Percentiles rank a stretch among this genome's conserved stretches.
These are phyloP conservation scores for Curvularia verruculosa DNA, from an alignment of 2,329 filamentous ascomycete genomes.

Conservation along the genomic window DNA sequence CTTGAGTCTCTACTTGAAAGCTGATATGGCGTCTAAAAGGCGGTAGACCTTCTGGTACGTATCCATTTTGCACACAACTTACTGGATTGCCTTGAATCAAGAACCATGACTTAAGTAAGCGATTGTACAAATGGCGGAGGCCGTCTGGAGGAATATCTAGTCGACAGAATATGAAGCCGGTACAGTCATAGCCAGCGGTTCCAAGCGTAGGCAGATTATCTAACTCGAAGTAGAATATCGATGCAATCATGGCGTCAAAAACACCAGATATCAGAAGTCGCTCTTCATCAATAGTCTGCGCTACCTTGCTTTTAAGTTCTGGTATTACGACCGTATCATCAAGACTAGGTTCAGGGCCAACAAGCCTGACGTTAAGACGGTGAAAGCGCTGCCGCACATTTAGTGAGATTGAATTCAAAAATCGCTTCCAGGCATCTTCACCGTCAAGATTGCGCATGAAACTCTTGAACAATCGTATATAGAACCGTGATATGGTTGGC, in stretches of 20 bases:
- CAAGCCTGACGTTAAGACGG: background rate
- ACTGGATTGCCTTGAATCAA: background rate
- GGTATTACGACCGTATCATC: background rate
- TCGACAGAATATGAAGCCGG: background rate
- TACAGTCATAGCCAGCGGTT: background rate
- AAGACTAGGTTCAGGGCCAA: background rate
- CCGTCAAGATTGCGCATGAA: slow-evolving; percentile 2
- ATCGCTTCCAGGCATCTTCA: slow-evolving; percentile 1
- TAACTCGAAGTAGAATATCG: slow-evolving; percentile 1
- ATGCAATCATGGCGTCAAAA: background rate
- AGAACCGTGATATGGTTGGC: background rate
- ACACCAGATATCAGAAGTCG: background rate
- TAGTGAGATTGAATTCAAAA: background rate
- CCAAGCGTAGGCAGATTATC: background rate
- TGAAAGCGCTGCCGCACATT: background rate
- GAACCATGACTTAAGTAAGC: background rate
- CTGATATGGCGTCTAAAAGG: background rate
- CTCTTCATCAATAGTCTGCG: background rate
- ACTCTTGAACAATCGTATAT: background rate
- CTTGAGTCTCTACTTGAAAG: background rate
- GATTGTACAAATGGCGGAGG: background rate
- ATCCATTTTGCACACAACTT: background rate
- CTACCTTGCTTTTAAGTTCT: background rate
- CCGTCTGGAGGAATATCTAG: background rate
- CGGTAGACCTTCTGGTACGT: background rate